Evolutionary conservation across 2,329 filamentous ascomycete genomes (phyloP), one percentile per base, ranked within the genome.

Genomic region (Hymenoscyphus repandus): DNA sequence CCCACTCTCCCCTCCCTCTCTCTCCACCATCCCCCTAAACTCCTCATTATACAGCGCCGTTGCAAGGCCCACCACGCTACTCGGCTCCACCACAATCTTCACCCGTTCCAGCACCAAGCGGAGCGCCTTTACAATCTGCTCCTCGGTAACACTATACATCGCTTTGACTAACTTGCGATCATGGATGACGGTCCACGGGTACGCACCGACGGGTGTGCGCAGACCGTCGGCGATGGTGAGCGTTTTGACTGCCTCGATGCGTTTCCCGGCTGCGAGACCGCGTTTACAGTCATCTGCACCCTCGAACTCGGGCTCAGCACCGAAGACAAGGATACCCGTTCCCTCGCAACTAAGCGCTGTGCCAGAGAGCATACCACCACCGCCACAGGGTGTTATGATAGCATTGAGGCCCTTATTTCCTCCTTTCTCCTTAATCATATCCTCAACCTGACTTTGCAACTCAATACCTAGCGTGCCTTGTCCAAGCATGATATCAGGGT

Each of bases 391-490:
- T 0, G 89, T 80, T 22, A 97, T 84, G 43, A 96, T 82, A 10
- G 82, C 86, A 66, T 90, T 76, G 0, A 90, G 71, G 0, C 70
- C 68, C 43, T 65, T 68, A 13, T 58, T 22, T n/a, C 54, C 22
- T 59, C 57, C 47, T 53, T 63, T 36, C 11, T 58, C 15, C 57
- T 62, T 30, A 38, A 85, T 72, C 55, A 85, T 61, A 39, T 76
- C 74, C 3, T 65, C 68, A 1, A 85, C 87, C 65, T 97, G 91
- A 53, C 78, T 73, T 65, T 90, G 84, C 32, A 96, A 69, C 69
- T 99, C 93, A 5, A 96, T 68, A 0, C 83, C 91, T 55, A 88
- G 75, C 0, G 92, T 97, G n/a, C 92, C 93, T 72, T 96, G 91
- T 0, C 93, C 92, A 0, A 96, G 79, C 50, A 97, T 86, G 58